Base-by-base conservation (phyloP, 2,329 filamentous ascomycete species). In the Corynespora cassiicola region DNA sequence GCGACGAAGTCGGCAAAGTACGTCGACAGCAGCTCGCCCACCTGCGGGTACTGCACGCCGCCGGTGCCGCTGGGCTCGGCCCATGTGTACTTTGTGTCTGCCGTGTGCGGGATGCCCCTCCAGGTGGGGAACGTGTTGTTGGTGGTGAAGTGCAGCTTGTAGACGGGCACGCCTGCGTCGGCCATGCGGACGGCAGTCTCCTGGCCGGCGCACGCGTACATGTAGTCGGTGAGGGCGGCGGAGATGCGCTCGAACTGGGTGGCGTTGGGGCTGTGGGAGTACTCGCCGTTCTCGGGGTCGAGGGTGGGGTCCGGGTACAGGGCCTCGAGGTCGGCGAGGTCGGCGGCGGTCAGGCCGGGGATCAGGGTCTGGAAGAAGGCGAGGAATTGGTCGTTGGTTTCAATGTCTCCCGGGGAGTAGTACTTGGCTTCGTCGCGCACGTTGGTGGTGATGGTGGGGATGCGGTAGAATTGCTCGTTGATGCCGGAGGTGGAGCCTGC, bases 21-120 rank as follows among this genome's bases (percentile, higher is more conserved):
- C 7, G 54, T 58, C 32, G 63, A 61, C 54, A 75, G 70, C 9
- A 69, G 40, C 26, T 58, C 56, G 4, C 68, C 66, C 5, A 75
- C 57, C 1, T 69, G 54, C 2, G 52, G 54, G 36, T 70, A 74
- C 74, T 63, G 55, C 0, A 56, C 47, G 6, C 55, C 56, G 2
- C 46, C 41, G 57, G 66, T 65, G 35, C 85, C 68, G 24, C 79
- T 50, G 0, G 78, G 81, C 44, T 76, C 76, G 18, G 71, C 73
- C 54, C 54, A 60, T 0, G n/a, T 71, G 70, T 16, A 79, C 74
- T 37, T 79, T 33, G 50, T 52, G 16, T 61, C 56, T 0, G 54
- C 42, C 0, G 56, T 56, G 8, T 61, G 57, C 2, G 57, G 52
- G 8, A 59, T 54, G 1, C 56, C 51, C 20, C 44, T 39, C 53